Base-by-base conservation (phyloP, 176 grass and related monocot genomes). In the Pontederia crassipes region DNA sequence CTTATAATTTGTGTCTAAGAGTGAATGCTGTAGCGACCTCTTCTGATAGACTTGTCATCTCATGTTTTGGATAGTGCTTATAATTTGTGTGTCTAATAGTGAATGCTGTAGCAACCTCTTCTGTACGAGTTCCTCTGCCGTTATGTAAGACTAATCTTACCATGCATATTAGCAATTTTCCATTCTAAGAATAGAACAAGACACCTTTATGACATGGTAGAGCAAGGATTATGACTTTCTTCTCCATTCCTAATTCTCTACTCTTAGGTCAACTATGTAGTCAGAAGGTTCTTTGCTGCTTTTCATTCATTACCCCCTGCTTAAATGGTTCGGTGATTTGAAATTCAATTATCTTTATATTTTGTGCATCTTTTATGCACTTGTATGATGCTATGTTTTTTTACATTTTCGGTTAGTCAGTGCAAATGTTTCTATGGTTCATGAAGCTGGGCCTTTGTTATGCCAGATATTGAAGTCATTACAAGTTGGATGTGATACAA, bases 401-500 rank as follows among this genome's bases (percentile, higher is more conserved):
- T 65, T 64, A 61, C 17, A 29, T 50, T 55, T 56, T 65, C 40
- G 52, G 20, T 62, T 58, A 64, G 51, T 74, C 49, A 88, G 81
- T 63, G 58, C 71, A 73, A 90, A 74, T 65, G 32, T 58, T 54
- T 65, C 17, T 52, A 72, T 79, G 67, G 59, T 66, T 56, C 72
- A 72, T 71, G 72, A 67, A 68, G 67, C 82, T 74, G 81, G 67
- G 18, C 67, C 73, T 16, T 66, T 85, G 58, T 67, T 58, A 62
- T 59, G 16, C 15, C 73, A 73, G 9, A 84, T 72, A 54, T 84
- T 78, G 8, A 70, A 74, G 32, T 12, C 62, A n/a, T 76, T 75
- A 77, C 78, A 84, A 73, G 80, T 65, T 67, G 83, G 75, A 48
- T 76, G 74, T 48, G 72, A 81, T 60, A 88, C 93, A 16, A 54